These are phyloP conservation scores for Mucor indicus DNA, from an alignment of 371 early-diverging fungal genomes.

Conservation along the genomic window DNA sequence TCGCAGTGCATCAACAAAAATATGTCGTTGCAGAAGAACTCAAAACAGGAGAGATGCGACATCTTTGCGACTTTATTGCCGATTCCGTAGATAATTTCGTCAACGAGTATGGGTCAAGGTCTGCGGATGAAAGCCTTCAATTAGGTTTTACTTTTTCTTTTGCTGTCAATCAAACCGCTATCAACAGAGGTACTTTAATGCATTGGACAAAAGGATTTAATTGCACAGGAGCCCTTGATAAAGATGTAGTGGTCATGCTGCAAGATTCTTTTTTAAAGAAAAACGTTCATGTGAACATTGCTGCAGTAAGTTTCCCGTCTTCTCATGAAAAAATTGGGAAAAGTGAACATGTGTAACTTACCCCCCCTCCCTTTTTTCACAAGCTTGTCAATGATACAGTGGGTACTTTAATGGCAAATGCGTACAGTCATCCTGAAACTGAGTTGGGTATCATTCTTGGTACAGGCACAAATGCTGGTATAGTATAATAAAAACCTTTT, in stretches of 20 bases:
- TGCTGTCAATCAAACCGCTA: conserved; percentile 79
- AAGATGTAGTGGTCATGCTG: conserved; percentile 75
- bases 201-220: conserved; percentile 91
- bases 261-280: conserved; percentile 82
- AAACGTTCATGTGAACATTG: conserved; percentile 67
- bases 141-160: conserved; percentile 95
- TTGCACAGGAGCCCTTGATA: conserved; percentile 68
- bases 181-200: conserved; percentile 76
- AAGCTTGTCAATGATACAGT: conserved; percentile 94
- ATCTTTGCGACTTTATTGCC: conserved; percentile 88
- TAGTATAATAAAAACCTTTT: not conserved
- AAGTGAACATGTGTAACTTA: not conserved
- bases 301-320: conserved; percentile 50
- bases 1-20: conserved; percentile 33
- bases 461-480: conserved; percentile 90
- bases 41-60: conserved; percentile 43
- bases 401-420: conserved; percentile 87
- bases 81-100: conserved; percentile 79
- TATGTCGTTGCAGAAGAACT: conserved; percentile 23
- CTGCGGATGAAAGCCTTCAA: conserved; percentile 11
- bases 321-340: not conserved
- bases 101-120: conserved; percentile 35
- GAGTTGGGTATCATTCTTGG: conserved; percentile 90
- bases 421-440: conserved; percentile 77
- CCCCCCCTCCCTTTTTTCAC: not conserved